Base-by-base conservation (phyloP, 208 protist genomes). In the Wallacemonas sp. region DNA sequence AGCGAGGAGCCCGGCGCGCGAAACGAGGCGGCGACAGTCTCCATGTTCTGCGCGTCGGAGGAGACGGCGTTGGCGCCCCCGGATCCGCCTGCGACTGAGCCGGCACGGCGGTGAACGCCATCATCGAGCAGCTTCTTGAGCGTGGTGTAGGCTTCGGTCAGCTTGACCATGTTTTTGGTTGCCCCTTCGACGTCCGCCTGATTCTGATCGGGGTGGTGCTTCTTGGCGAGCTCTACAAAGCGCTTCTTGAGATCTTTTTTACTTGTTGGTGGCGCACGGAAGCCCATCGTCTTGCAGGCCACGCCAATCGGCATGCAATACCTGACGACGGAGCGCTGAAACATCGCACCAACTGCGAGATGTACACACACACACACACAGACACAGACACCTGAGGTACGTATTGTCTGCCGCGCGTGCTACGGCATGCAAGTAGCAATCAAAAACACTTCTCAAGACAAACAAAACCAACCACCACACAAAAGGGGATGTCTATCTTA, bases 141-240 rank as follows among this genome's bases (percentile, higher is more conserved):
- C 9, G 76, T 83, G 41, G 67, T 78, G 65, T 90, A 94, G 17
- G 88, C 88, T 46, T 88, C 80, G 11, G 85, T 90, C 8, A 94
- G 71, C 60, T 78, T 57, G 2, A 74, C 65, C 88, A 94, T 94
- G 6, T 54, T 32, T 16, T 70, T 70, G 8, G 80, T 82, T 0
- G 82, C 74, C 4, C 55, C 73, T 61, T 69, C 74, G n/a, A 64
- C 75, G 14, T 74, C 52, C 33, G 60, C 46, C 3, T 61, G 52
- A 61, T 85, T 68, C 46, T 87, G 72, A 64, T 95, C 90, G 0
- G 90, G 90, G 61, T 95, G 90, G 43, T 80, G 65, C 47, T 83
- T 74, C 62, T 90, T 90, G 2, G 84, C 80, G 30, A 93, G 72
- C 60, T 82, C 66, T 9, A 92, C 52, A 48, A 88, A 95, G 23